Percentiles rank a stretch among this genome's conserved stretches.
Evolutionary conservation across 2,329 filamentous ascomycete genomes (phyloP).

Genomic region (Aureobasidium sp.): DNA sequence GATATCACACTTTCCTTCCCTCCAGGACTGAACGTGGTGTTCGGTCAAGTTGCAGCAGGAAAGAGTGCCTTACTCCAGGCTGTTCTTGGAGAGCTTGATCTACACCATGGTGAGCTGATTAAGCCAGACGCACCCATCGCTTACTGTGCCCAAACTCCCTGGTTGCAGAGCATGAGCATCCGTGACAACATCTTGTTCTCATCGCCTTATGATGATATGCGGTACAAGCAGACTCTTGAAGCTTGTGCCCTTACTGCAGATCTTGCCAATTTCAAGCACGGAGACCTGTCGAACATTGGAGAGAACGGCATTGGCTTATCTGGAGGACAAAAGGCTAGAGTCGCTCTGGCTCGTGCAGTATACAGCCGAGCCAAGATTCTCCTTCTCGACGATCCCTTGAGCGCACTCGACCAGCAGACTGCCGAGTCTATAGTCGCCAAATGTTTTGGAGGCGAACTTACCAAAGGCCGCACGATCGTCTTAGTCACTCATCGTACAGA

Average conservation of each 20-base stretch:
- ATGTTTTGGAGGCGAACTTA: constrained; percentile 47
- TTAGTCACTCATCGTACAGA: constrained; percentile 60
- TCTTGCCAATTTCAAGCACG: constrained; percentile 53
- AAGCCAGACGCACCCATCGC: constrained; percentile 50
- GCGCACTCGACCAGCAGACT: constrained; percentile 50
- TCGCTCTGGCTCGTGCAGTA: constrained; percentile 40
- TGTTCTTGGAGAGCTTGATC: constrained; percentile 51
- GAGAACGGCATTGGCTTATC: constrained; percentile 40
- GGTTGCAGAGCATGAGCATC: constrained; percentile 63
- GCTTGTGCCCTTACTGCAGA: constrained; percentile 55
- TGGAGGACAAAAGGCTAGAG: constrained; percentile 39
- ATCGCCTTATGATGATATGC: constrained; percentile 56
- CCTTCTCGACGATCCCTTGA: constrained; percentile 40
- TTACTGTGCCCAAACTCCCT: constrained; percentile 58
- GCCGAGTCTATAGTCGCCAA: constrained; percentile 52
- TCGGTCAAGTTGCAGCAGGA: constrained; percentile 55
- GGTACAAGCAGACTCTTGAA: constrained; percentile 61
- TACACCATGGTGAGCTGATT: constrained; percentile 40
- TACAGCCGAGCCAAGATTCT: constrained; percentile 38
- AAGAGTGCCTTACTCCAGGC: constrained; percentile 55
- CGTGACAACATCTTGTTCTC: constrained; percentile 61
- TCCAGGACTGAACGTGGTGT: constrained; percentile 50
- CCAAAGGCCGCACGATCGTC: constrained; percentile 46
- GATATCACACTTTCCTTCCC: constrained; percentile 48
- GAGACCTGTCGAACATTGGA: constrained; percentile 48